Evolutionary conservation across 2,329 filamentous ascomycete genomes (phyloP).

Genomic region (Cercospora brassicicola): DNA sequence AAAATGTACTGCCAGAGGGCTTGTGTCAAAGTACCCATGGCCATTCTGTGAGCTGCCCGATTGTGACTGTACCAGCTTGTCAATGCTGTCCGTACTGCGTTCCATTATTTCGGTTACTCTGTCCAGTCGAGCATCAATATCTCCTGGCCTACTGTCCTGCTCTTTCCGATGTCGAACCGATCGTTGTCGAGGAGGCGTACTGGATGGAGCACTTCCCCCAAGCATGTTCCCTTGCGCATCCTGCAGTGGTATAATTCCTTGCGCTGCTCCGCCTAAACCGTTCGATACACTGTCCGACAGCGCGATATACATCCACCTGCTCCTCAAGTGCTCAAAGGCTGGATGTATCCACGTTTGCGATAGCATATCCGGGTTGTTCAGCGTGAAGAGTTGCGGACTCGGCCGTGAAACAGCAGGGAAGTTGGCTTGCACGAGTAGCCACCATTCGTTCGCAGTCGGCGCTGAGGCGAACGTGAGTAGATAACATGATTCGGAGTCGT

Average conservation of each 20-base stretch:
- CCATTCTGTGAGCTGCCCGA: slow-evolving; percentile 2
- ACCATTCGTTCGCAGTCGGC: slow-evolving; percentile 38
- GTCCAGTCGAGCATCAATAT: slow-evolving; percentile 28
- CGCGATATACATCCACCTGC: slow-evolving; percentile 38
- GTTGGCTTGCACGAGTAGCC: slow-evolving; percentile 34
- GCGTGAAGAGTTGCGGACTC: slow-evolving; percentile 38
- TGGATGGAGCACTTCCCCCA: slow-evolving; percentile 22
- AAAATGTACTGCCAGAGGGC: slow-evolving; percentile 27
- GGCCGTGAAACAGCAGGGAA: slow-evolving; percentile 35
- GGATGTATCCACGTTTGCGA: slow-evolving; percentile 34
- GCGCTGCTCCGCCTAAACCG: slow-evolving; percentile 29
- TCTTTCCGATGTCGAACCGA: slow-evolving; percentile 12
- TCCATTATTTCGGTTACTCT: slow-evolving; percentile 32
- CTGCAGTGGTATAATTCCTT: slow-evolving; percentile 35
- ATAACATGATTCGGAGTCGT: slow-evolving; percentile 35
- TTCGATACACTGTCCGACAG: slow-evolving; percentile 24
- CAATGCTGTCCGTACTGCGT: slow-evolving; percentile 31
- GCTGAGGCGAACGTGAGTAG: slow-evolving; percentile 38
- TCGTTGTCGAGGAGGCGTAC: slow-evolving; percentile 16
- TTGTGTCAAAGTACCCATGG: slow-evolving; percentile 18
- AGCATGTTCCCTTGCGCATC: slow-evolving; percentile 33
- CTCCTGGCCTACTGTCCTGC: background rate
- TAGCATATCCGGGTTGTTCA: slow-evolving; percentile 33
- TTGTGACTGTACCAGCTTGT: slow-evolving; percentile 20
- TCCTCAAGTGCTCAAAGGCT: slow-evolving; percentile 34